These are phyloP conservation scores for Rhododendron simsii DNA, from an alignment of 148 eudicot species.

Conservation along the genomic window DNA sequence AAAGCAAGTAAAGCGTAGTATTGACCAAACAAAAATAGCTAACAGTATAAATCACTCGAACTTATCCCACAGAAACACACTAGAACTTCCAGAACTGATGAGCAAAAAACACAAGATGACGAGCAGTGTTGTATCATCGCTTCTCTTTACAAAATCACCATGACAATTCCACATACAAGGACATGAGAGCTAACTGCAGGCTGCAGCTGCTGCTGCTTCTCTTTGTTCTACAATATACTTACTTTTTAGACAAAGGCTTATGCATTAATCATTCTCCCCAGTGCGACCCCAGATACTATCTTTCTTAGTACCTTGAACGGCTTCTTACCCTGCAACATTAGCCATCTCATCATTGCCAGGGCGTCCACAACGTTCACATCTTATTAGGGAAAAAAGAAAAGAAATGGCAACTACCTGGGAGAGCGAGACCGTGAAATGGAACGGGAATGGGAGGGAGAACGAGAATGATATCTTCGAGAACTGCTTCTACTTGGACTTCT, in stretches of 20 bases:
- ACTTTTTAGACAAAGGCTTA: not conserved
- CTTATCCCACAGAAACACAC: not conserved
- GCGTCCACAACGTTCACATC: not conserved
- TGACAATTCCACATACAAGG: not conserved
- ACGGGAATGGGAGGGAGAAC: conserved; percentile 41
- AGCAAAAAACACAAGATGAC: not conserved
- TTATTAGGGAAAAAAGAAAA: not conserved
- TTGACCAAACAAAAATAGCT: not conserved
- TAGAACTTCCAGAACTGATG: not conserved
- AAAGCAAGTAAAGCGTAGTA: not conserved
- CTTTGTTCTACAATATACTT: not conserved
- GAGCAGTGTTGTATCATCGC: too few relatives aligned
- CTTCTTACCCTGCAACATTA: conserved; percentile 42
- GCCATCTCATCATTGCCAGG: not conserved
- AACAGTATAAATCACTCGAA: not conserved
- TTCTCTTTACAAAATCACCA: not conserved
- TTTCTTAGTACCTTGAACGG: conserved; percentile 50
- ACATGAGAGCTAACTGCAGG: not conserved
- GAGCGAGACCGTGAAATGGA: conserved; percentile 66
- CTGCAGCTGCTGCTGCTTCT: not conserved
- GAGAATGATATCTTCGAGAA: conserved; percentile 59
- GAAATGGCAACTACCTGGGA: conserved; percentile 43
- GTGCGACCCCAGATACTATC: not conserved
- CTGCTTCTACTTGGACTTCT: conserved; percentile 78
- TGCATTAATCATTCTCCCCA: not conserved